Percentiles rank a stretch among this genome's conserved stretches.
phyloP scores from a whole-genome alignment of 768 basidiomycete species.

The Podaxis pistillaris region DNA sequence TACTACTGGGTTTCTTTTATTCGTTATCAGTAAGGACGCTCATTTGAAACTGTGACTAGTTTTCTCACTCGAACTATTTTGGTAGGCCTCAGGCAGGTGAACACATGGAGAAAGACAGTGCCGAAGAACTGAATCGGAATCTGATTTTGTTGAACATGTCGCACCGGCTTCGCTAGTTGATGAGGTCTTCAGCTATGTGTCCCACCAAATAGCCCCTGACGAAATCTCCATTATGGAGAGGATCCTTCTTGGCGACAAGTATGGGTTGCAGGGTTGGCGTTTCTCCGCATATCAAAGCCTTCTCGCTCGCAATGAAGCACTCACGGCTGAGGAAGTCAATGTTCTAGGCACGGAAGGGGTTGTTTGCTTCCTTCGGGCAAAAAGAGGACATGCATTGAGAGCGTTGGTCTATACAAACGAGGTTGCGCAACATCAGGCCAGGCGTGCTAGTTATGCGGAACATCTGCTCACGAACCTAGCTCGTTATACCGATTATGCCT shows the following conservation, averaged over 20 bases:
- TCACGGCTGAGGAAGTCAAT: conserved; percentile 27
- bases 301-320: conserved; percentile 31
- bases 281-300: conserved; percentile 35
- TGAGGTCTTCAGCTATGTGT: conserved; percentile 31
- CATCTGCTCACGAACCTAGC: too few relatives aligned
- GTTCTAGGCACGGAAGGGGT: conserved; percentile 22
- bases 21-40: conserved; percentile 25
- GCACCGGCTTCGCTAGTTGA: conserved; percentile 35
- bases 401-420: too few relatives aligned
- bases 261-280: conserved; percentile 39
- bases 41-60: neutral
- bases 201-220: conserved; percentile 21
- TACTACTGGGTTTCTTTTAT: conserved; percentile 38
- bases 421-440: too few relatives aligned
- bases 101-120: neutral
- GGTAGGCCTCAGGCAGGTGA: neutral
- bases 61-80: too few relatives aligned
- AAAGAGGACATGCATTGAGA: neutral
- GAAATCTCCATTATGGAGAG: conserved; percentile 26
- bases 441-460: too few relatives aligned
- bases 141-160: conserved; percentile 38
- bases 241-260: conserved; percentile 36
- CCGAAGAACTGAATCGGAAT: conserved; percentile 27
- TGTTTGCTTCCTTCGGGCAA: neutral
- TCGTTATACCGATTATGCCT: too few relatives aligned